These are phyloP conservation scores for Phlebiopsis gigantea DNA, from an alignment of 768 basidiomycete genomes.

Conservation along the genomic window DNA sequence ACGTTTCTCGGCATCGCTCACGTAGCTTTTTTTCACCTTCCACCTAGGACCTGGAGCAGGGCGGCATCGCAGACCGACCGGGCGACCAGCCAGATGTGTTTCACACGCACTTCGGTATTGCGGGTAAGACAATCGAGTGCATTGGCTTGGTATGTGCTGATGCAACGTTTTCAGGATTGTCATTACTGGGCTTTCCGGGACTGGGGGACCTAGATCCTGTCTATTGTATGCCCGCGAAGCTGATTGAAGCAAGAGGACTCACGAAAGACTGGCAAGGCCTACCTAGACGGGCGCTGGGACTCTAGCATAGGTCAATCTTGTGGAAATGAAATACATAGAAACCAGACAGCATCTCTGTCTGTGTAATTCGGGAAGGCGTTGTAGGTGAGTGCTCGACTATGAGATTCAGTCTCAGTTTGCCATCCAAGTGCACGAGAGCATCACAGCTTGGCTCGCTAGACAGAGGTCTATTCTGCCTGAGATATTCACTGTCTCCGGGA, in stretches of 20 bases:
- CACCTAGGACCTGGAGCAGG: conserved; percentile 74
- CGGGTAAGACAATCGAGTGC: conserved; percentile 49
- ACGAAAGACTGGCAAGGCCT: conserved; percentile 35
- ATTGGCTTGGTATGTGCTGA: no score
- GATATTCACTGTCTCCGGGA: no score
- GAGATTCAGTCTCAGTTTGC: no score
- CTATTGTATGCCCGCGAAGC: conserved; percentile 86
- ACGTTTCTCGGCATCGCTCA: conserved; percentile 15
- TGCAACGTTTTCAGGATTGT: neutral
- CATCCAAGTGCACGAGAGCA: no score
- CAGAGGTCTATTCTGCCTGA: no score
- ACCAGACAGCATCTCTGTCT: no score
- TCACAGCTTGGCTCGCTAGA: no score
- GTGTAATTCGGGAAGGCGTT: no score
- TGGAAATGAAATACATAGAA: no score
- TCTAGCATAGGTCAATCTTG: no score
- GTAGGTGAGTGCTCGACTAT: no score
- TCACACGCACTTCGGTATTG: conserved; percentile 90
- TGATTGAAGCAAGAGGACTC: conserved; percentile 69
- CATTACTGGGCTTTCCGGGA: neutral
- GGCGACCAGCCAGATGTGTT: conserved; percentile 97
- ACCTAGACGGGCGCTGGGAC: no score
- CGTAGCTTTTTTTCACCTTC: neutral
- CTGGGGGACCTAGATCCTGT: conserved; percentile 87
- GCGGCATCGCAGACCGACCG: conserved; percentile 92